Evolutionary conservation across 2,329 filamentous ascomycete species (phyloP), one percentile per base, ranked within the genome.

Genomic region (Phoma sp.): DNA sequence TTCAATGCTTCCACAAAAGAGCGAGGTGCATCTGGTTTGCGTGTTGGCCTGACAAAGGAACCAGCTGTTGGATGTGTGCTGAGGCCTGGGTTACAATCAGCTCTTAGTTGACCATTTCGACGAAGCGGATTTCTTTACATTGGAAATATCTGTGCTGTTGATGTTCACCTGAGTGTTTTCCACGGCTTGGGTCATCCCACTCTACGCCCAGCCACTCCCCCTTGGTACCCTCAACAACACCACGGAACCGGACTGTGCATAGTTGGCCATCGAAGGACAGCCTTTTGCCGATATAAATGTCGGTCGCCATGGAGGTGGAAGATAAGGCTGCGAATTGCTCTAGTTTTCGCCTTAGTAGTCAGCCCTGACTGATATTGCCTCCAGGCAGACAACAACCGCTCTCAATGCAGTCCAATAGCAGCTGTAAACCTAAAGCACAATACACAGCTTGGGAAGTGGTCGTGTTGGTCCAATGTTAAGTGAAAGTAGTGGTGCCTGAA

Each of bases 191-290:
- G 73, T 97, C 90, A 76, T 98, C 93, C 95, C 95, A 99, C 82
- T 99, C 95, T 42, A 98, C 91, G 41, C 95, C 95, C 30, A 98
- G 83, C 93, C 93, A 98, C 59, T 83, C 80, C 43, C 91, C 90
- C 38, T 84, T 81, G 7, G 91, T 93, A 62, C 89, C 90, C 45
- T 85, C 81, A 7, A 98, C 89, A 30, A 83, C 75, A 39, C 95
- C 95, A 57, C 90, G 77, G 70, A 93, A 98, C 57, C 91, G 87
- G 53, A 98, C 83, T 1, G 93, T 98, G 76, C 93, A 96, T 37
- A 89, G 77, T 18, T 86, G 85, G 29, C 86, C 86, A 61, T 89
- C 86, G 66, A 90, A 96, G 3, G 91, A 96, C 36, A 93, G 80
- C 11, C 95, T 87, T 75, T 95, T 87, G 47, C 90, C 90, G 58